Base-by-base conservation (phyloP, 2,329 filamentous ascomycete genomes). In the Beauveria varroae region DNA sequence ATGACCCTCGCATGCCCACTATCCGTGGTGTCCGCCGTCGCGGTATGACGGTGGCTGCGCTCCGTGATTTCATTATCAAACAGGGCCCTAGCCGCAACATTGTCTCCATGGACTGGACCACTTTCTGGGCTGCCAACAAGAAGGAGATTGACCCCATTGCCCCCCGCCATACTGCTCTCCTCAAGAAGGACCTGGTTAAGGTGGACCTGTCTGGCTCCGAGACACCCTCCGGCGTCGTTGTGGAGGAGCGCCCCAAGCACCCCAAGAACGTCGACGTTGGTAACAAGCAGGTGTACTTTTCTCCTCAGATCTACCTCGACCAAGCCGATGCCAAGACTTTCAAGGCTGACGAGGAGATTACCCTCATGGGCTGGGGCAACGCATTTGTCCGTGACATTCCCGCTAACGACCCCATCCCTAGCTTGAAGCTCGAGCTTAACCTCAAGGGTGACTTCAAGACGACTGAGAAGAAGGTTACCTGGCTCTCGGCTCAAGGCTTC, bases 281-380 rank as follows among this genome's bases (percentile, higher is more conserved):
- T 63, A 87, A 79, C 68, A 97, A 97, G 83, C 90, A 91, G 76
- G 90, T 96, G 5, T 81, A 85, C 28, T 96, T 88, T 73, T 90
- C 89, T 71, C 82, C 83, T 62, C 82, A 86, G 64, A 80, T 97
- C 66, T 79, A 95, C 63, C 78, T 98, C 57, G 93, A 97, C 72
- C 93, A 97, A 75, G 89, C 82, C 51, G 93, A 98, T 69, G 91
- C 88, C 64, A 87, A 88, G 72, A 83, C 83, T 28, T 96, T 97
- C 76, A 88, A 86, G 68, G 81, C 88, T 63, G 87, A 88, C 70
- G 93, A 98, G 78, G 93, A 97, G 75, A 90, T 98, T 69, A 97
- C 93, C 0, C 81, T 97, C 47, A 97, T 97, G 93, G 89, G 89
- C 73, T 98, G 93, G 93, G 95, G 93, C 68, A 96, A 96, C 70